These are phyloP conservation scores for apple (Malus domestica) DNA, from an alignment of 306 rosid genomes.

Conservation along the genomic window ASM211411v1 NC_041793.1:30832001-30832500, in stretches of 20 bases:
- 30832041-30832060: conserved; percentile 1
- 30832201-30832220: not conserved
- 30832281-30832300: not conserved
- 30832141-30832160: not conserved
- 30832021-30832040: conserved; percentile 10
- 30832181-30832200: not conserved
- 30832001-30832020: conserved; percentile 3
- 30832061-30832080: conserved; percentile 19
- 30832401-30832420: too few relatives aligned
- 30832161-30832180: not conserved
- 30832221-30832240: not conserved
- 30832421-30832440: not conserved
- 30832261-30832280: too few relatives aligned
- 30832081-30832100: conserved; percentile 18
- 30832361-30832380: not conserved
- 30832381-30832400: too few relatives aligned
- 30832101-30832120: not conserved
- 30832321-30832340: not conserved
- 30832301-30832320: not conserved
- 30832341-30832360: not conserved
- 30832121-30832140: conserved; percentile 14
- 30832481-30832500: too few relatives aligned
- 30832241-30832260: too few relatives aligned
- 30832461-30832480: too few relatives aligned
- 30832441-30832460: not conserved